Evolutionary conservation across 768 basidiomycete genomes (phyloP), one percentile per base, ranked within the genome.

Genomic region (Tephrocybe sp.): DNA sequence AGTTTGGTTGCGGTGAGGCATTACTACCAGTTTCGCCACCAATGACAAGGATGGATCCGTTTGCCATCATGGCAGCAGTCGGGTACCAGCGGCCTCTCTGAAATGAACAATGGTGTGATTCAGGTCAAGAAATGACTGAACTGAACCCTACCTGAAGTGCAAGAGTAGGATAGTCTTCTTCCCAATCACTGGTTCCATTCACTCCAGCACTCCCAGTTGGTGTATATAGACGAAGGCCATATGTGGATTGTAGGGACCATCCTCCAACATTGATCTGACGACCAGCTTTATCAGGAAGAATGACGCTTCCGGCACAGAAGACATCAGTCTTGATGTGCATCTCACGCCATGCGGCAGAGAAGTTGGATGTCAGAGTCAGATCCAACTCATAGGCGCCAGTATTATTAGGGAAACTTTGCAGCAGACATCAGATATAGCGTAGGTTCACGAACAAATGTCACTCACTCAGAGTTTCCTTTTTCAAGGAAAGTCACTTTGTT

Each of bases 361-460:
- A 79, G 51, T 79, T 63, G 52, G 72, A 54, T 0, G 72, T 73
- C 28, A 90, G 69, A 24, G 75, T 82, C 33, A 84, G 64, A 60
- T 90, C 89, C 21, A 92, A 72, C 56, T 92, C 90, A 55, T 89
- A 90, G 0, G 87, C 88, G 8, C 88, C 89, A 12, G 90, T 89
- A 3, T 84, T 76, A 65, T 89, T 89, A 3, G 62, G 51, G 49
- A 73, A 82, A 30, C 80, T 79, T 50, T 9, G 17, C 15, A 32
- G 4, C 45, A 32, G 38, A 43, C 43, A 15, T 51, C 47, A 43
- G 36, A 49, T 34, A 48, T 20, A 42, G 44, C 1, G 51, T 47
- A 28, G 43, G 23, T 40, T 24, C 7, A 14, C 43, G 8, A 5
- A n/a, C 23, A 24, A 14, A 34, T 42, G 24, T 3, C 18, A 54